Evolutionary conservation across 1,139 yeast genomes (phyloP).

Genomic region (Suhomyces wounanorum): DNA sequence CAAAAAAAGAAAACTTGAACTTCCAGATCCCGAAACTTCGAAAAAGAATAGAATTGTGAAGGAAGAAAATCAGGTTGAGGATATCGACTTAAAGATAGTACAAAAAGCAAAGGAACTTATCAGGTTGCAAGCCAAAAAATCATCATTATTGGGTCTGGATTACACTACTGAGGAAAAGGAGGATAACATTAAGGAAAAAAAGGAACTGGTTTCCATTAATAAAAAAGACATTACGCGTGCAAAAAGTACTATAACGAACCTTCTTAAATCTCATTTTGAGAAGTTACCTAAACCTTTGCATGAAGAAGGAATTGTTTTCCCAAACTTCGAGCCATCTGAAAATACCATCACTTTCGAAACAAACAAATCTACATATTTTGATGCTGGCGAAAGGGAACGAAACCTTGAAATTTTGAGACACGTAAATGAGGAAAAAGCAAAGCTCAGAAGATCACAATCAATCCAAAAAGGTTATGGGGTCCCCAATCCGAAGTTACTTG

Average conservation of each 20-base stretch:
- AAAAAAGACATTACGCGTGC: conserved; percentile 16
- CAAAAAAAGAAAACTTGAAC: conserved; percentile 55
- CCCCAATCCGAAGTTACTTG: conserved; percentile 37
- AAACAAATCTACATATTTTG: conserved; percentile 10
- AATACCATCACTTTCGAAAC: conserved; percentile 22
- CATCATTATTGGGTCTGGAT: conserved; percentile 19
- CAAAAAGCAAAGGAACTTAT: conserved; percentile 21
- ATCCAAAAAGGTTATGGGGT: conserved; percentile 52
- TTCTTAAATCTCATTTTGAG: conserved; percentile 21
- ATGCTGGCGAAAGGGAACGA: conserved; percentile 27
- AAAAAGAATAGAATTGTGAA: neutral
- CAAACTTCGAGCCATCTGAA: conserved; percentile 26
- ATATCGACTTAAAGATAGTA: conserved; percentile 8
- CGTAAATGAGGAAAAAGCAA: conserved; percentile 32
- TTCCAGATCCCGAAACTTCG: conserved; percentile 48
- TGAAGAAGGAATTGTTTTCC: conserved; percentile 27
- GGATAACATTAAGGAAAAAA: neutral
- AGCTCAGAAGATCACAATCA: conserved; percentile 49
- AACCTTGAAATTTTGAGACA: conserved; percentile 29
- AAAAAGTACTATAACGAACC: neutral
- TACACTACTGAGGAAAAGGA: neutral
- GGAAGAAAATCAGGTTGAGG: conserved; percentile 22
- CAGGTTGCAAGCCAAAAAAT: conserved; percentile 18
- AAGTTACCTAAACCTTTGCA: conserved; percentile 35
- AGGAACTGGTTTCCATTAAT: neutral